Evolutionary conservation across 2,329 filamentous ascomycete genomes (phyloP), one percentile per base, ranked within the genome.

Genomic region (Phialemonium atrogriseum): DNA sequence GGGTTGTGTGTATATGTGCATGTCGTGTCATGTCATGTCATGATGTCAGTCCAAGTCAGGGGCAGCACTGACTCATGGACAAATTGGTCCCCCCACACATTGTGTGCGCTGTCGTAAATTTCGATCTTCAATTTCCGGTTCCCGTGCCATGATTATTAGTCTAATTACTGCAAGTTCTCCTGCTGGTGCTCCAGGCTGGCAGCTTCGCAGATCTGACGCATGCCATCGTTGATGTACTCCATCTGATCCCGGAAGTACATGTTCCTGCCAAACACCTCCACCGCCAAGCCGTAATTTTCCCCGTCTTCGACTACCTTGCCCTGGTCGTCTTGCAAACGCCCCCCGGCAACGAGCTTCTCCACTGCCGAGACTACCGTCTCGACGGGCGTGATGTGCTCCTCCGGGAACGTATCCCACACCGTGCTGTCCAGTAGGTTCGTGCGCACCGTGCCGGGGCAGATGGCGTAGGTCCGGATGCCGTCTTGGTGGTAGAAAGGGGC

Each of bases 171-270:
- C n/a, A 24, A 13, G 11, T 13, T 11, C 23, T 24, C 23, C 11
- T n/a, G n/a, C 23, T 24, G 23, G 23, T 24, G 17, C 27, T 28
- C 27, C 27, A 18, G 17, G 14, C 14, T 28, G 14, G 27, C 20
- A 14, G 10, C 15, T 9, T 16, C 20, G 15, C 17, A 18, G 27
- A 50, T n/a, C n/a, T n/a, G n/a, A n/a, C n/a, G n/a, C n/a, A n/a
- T n/a, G n/a, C 37, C 27, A 35, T 40, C 14, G 32, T 36, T 41
- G 52, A 31, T 39, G 23, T 47, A 41, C 10, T 51, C 47, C 24
- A 47, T 51, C 21, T 42, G 47, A 5, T 43, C 40, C 19, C 50
- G 36, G 32, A 56, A 56, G 34, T 58, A 55, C 32, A 52, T 41
- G 17, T 49, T 50, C 21, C 49, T 46, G 5, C 50, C 48, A 32